Percentiles rank a stretch among this genome's conserved stretches.
Conservation (phyloP, 169 alveolate genomes). For the Neospora caninum region DNA sequence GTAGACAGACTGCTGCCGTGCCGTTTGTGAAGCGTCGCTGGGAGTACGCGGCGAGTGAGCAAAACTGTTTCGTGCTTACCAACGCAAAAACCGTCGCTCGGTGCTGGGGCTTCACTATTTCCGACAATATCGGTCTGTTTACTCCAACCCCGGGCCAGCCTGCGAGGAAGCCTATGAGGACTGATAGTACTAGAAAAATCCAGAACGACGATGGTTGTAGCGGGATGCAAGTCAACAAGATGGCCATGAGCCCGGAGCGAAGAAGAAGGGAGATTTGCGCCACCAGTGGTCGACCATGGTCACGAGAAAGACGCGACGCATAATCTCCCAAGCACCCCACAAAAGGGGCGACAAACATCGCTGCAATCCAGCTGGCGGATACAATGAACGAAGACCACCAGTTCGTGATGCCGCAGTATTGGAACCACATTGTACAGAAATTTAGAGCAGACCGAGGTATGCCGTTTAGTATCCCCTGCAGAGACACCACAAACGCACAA, state of each 20-base stretch:
- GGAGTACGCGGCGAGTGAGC: neutral
- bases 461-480: slow-evolving; percentile 84
- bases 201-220: slow-evolving; percentile 68
- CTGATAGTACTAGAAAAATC: slow-evolving; percentile 71
- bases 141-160: slow-evolving; percentile 89
- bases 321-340: slow-evolving; percentile 87
- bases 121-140: slow-evolving; percentile 88
- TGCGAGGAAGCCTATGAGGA: slow-evolving; percentile 82
- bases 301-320: slow-evolving; percentile 76
- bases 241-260: slow-evolving; percentile 73
- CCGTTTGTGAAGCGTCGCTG: too few species aligned
- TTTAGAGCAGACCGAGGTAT: slow-evolving; percentile 88
- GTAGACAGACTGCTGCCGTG: too few species aligned
- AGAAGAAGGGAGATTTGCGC: slow-evolving; percentile 74
- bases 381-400: slow-evolving; percentile 71
- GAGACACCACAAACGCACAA: neutral
- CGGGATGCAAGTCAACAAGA: slow-evolving; percentile 73
- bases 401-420: slow-evolving; percentile 86
- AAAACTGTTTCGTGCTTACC: slow-evolving; percentile 59
- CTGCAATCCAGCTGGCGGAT: slow-evolving; percentile 83
- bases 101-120: slow-evolving; percentile 86
- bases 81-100: slow-evolving; percentile 85
- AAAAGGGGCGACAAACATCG: slow-evolving; percentile 88
- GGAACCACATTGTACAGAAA: slow-evolving; percentile 87
- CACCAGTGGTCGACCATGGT: slow-evolving; percentile 84